phyloP scores from a whole-genome alignment of 1,284 basidiomycete species.

The Pseudozyma sp. region DNA sequence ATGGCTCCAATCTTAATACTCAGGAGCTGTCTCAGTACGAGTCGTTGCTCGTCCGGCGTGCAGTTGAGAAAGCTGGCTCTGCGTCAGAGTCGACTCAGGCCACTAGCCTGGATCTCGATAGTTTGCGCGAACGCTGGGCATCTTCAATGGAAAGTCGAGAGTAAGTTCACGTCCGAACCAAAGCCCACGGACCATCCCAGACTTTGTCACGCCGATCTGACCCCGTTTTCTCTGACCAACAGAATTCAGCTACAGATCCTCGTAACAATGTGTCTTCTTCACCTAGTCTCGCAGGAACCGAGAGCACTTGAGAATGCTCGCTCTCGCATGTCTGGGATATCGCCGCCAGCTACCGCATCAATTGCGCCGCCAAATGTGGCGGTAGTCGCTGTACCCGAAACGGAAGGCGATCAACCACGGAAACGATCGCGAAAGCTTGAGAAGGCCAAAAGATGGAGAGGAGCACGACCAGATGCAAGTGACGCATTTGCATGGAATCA shows the following conservation, averaged over 20 bases:
- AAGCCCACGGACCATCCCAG: not conserved
- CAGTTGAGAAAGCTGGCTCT: conserved; percentile 1
- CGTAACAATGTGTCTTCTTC: conserved; percentile 39
- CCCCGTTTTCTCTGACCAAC: not conserved
- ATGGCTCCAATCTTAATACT: not conserved
- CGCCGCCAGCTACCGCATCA: not conserved
- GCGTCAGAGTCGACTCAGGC: not conserved
- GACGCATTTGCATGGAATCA: conserved; percentile 49
- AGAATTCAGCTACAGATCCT: conserved; percentile 50
- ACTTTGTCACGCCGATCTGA: not conserved
- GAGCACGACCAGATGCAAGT: conserved; percentile 18
- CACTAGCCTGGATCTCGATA: not conserved
- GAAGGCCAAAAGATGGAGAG: conserved; percentile 44
- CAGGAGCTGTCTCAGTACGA: conserved; percentile 15
- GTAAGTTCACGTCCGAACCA: conserved; percentile 16
- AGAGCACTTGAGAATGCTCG: conserved; percentile 35
- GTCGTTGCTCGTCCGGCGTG: conserved; percentile 9
- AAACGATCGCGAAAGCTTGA: conserved; percentile 43
- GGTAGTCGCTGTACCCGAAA: not conserved
- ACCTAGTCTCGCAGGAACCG: conserved; percentile 39
- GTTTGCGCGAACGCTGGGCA: conserved; percentile 19
- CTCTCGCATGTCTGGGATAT: conserved; percentile 2
- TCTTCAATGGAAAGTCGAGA: conserved; percentile 50
- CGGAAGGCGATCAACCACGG: conserved; percentile 13
- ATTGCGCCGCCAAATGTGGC: not conserved